Base-by-base conservation (phyloP, 805 yeast species). In the Barnettozyma sp. region DNA sequence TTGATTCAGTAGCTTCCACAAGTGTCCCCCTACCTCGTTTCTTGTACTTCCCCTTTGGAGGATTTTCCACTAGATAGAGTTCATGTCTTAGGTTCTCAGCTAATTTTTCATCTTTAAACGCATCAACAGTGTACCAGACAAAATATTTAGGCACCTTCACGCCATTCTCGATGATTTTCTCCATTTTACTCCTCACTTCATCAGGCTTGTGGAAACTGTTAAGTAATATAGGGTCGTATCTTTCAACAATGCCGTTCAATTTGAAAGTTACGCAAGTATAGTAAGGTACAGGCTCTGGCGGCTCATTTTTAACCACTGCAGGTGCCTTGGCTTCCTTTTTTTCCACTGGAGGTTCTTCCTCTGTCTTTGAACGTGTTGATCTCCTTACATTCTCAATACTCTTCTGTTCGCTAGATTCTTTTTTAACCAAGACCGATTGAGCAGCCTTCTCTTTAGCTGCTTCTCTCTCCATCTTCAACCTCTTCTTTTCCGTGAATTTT, bases 91-190 rank as follows among this genome's bases (percentile, higher is more conserved):
- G 55, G 7, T 66, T 63, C 47, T 83, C 92, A 0, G 83, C 82
- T 31, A 82, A 48, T 2, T 59, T 57, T 43, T 78, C 84, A 53
- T 83, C 92, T 36, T 75, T 72, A 30, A 72, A 68, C 1, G 86
- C 88, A 55, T 82, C 92, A 9, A 90, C 66, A 48, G 82, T 85
- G 50, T 80, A 84, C 95, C 96, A 87, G 15, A 86, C 62, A 52
- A 81, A 72, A 46, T 75, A 74, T 22, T 73, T 73, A 6, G 79
- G 62, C 4, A 76, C 59, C 39, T 86, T 66, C 1, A 66, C 64
- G 2, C 95, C 95, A 14, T 58, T 62, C 12, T 64, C 62, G 37
- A 86, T 55, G 4, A 79, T 70, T 8, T 66, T 60, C 26, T 67
- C 65, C 95, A 90, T 86, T 14, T 67, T 59, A 13, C 60, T 57